phyloP scores from a whole-genome alignment of 139 green algal species.

The Coccomyxa sp. region DNA sequence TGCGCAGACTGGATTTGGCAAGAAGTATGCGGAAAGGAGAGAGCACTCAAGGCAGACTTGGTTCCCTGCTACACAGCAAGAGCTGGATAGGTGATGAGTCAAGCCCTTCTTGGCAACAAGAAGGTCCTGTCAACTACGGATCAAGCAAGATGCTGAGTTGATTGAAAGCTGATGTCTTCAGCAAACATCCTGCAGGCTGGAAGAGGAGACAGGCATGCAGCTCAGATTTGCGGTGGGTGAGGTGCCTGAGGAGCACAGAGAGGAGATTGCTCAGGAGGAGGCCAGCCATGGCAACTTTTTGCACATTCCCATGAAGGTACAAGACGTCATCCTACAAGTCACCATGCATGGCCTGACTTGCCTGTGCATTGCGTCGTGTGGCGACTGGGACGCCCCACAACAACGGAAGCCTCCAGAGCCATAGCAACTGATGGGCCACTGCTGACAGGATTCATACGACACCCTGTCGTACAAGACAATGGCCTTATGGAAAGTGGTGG shows the following conservation, averaged over 20 bases:
- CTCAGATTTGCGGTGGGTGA: slow-evolving; percentile 55
- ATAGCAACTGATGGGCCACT: neutral
- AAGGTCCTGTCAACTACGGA: neutral
- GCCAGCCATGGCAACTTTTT: slow-evolving; percentile 39
- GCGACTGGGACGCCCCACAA: neutral
- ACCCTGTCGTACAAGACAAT: slow-evolving; percentile 58
- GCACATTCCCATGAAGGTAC: slow-evolving; percentile 23
- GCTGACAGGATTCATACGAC: slow-evolving; percentile 44
- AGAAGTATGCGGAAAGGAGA: slow-evolving; percentile 8
- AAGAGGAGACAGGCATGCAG: slow-evolving; percentile 34
- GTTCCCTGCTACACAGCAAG: slow-evolving; percentile 28
- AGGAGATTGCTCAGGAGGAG: slow-evolving; percentile 28
- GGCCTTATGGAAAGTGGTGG: slow-evolving; percentile 40
- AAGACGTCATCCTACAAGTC: neutral
- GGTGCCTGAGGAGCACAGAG: slow-evolving; percentile 15
- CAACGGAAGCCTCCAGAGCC: neutral
- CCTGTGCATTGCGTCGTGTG: neutral
- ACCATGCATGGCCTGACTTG: neutral
- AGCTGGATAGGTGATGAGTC: slow-evolving; percentile 2
- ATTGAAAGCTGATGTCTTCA: neutral
- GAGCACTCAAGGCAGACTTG: slow-evolving; percentile 41
- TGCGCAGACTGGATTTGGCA: slow-evolving; percentile 37
- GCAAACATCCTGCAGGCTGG: slow-evolving; percentile 16
- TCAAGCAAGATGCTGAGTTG: neutral
- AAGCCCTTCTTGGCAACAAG: neutral